A percentile compares a stretch with the other conserved stretches of the same genome.
Conservation (phyloP, 2,329 filamentous ascomycete genomes). For the Aspergillus nomiae region DNA sequence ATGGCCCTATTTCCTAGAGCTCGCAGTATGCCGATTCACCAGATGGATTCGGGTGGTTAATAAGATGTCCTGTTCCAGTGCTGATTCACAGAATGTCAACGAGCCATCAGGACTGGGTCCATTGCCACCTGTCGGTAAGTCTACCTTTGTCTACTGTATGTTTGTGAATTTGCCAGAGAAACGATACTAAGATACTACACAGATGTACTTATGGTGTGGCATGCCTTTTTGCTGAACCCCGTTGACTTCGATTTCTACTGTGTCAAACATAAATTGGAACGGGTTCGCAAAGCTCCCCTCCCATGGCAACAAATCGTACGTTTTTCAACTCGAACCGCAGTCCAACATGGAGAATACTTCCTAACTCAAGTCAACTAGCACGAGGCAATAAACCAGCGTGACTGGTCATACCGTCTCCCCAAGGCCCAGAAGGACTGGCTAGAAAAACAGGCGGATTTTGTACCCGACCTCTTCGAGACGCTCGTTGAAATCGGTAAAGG, state of each 20-base stretch:
- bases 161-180: too few species aligned
- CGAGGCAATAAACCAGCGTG: constrained; percentile 11
- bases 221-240: constrained; percentile 75
- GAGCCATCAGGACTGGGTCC: background rate
- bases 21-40: constrained; percentile 15
- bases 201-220: constrained; percentile 80
- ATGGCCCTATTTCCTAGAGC: constrained; percentile 15
- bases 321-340: background rate
- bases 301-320: constrained; percentile 61
- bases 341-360: background rate
- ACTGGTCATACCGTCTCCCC: constrained; percentile 14
- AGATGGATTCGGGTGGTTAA: constrained; percentile 13
- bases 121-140: constrained; percentile 60
- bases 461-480: constrained; percentile 6
- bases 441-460: background rate
- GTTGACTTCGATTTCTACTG: constrained; percentile 70
- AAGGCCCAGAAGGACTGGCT: constrained; percentile 4
- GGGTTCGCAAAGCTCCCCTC: constrained; percentile 62
- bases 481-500: constrained; percentile 2
- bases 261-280: constrained; percentile 55
- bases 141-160: background rate
- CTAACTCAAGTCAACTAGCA: constrained; percentile 8
- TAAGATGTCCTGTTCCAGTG: background rate
- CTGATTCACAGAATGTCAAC: background rate
- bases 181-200: background rate